Base-by-base conservation (phyloP, 768 basidiomycete species). In the Auriscalpium orientale region DNA sequence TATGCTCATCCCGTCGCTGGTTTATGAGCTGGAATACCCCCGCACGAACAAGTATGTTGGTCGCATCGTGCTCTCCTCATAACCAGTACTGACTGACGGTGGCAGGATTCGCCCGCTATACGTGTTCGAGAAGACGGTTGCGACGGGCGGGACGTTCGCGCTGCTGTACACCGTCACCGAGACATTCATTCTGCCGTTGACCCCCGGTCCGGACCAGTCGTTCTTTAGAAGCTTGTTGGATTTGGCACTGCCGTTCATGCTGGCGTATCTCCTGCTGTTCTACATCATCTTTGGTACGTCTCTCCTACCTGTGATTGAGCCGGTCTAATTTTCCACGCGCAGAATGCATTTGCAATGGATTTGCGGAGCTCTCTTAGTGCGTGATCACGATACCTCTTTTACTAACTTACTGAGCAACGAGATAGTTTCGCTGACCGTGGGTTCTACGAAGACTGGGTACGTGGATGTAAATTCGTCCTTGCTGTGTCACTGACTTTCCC, bases 271-370 rank as follows among this genome's bases (percentile, higher is more conserved):
- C 10, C 73, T 95, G 45, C 77, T 90, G 22, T 94, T 93, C 71
- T 89, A 85, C 65, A 86, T 93, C 54, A 86, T 92, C 56, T 91
- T 91, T 62, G 89, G 86, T 88, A 58, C 56, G 79, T 65, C 12
- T 10, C 12, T 9, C 45, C 40, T 50, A 22, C 15, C 48, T 35
- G 22, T 15, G 21, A 18, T 8, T 36, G 33, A 20, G 34, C 38
- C 46, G 36, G 28, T 49, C 45, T 18, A 43, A 8, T 44, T 48
- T 11, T 36, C 53, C 62, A 67, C 48, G 51, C 40, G 48, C 61
- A 90, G 95, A 98, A 69, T 97, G 95, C 64, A 94, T 99, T 55
- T 97, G 94, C 70, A 97, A 97, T 64, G 92, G 79, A 8, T 97
- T 98, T 65, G 95, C 95, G 1, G 95, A 98, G 70, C 75, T 95